Base-by-base conservation (phyloP, 768 basidiomycete species). In the Calocybe cyanea region DNA sequence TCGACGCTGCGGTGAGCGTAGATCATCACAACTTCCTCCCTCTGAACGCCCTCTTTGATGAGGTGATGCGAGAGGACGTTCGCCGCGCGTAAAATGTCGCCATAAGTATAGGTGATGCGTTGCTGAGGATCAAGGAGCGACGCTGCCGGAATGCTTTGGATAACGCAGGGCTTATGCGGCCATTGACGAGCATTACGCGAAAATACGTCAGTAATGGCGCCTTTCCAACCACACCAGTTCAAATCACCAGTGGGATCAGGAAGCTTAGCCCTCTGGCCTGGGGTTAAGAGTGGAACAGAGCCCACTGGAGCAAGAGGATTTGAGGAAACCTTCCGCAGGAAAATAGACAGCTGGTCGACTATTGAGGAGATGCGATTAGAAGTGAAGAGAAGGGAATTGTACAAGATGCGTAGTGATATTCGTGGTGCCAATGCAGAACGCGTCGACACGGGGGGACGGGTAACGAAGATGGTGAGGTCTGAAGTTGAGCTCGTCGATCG, bases 21-120 rank as follows among this genome's bases (percentile, higher is more conserved):
- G 15, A 99, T 87, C 85, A 95, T 97, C 43, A 98, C 92, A 15
- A 98, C 92, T 52, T 99, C 96, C 58, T 94, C 95, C 25, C 91
- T 74, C 63, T 93, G 76, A 3, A 99, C 69, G 5, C 96, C 96
- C 11, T 80, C 81, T 53, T 83, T 80, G 32, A 97, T 69, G 49
- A 99, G 78, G 56, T 94, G 81, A 59, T 97, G 94, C 0, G 95
- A 85, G 9, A 99, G 76, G 23, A 93, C 73, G 61, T 98, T 98
- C 1, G 87, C 82, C 14, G 94, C 92, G 37, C 75, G 77, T 35
- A 88, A 81, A 55, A 98, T 92, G 46, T 83, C 75, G 24, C 72
- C 70, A 58, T 99, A 99, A 0, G 88, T 81, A 67, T 81, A 94
- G 1, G 72, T 76, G 35, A 73, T 62, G 54, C 70, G 72, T 45